These are phyloP conservation scores for Coniochaeta ligniaria DNA, from an alignment of 2,329 filamentous ascomycete genomes.

Conservation along the genomic window DNA sequence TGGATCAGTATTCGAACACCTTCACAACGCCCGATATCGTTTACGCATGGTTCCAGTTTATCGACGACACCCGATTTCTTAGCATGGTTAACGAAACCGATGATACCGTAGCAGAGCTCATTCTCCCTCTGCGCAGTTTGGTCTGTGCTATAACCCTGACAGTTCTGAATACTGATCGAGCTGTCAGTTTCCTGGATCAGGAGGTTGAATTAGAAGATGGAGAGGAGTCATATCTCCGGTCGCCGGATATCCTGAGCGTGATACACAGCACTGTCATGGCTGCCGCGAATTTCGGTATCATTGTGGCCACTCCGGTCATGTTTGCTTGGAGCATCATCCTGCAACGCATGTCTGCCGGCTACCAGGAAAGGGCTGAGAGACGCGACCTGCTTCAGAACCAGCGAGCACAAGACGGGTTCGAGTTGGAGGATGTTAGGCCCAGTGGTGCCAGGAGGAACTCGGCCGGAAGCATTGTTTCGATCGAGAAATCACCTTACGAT, in stretches of 20 bases:
- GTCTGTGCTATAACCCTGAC: slow-evolving; percentile 63
- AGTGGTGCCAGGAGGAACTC: slow-evolving; percentile 45
- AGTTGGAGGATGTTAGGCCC: slow-evolving; percentile 31
- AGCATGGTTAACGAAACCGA: slow-evolving; percentile 42
- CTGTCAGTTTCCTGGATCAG: slow-evolving; percentile 50
- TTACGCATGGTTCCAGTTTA: slow-evolving; percentile 67
- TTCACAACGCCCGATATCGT: slow-evolving; percentile 54
- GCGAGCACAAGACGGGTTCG: slow-evolving; percentile 49
- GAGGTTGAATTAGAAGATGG: slow-evolving; percentile 33
- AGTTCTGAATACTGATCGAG: slow-evolving; percentile 58
- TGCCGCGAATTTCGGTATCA: slow-evolving; percentile 47
- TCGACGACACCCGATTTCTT: slow-evolving; percentile 64
- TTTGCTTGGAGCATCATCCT: slow-evolving; percentile 79
- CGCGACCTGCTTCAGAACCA: slow-evolving; percentile 51
- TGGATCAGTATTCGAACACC: slow-evolving; percentile 48
- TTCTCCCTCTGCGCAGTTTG: slow-evolving; percentile 60
- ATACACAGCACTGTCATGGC: slow-evolving; percentile 65
- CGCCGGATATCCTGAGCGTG: slow-evolving; percentile 60
- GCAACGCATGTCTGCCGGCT: slow-evolving; percentile 59
- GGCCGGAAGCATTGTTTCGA: slow-evolving; percentile 54
- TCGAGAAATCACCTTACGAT: slow-evolving; percentile 53
- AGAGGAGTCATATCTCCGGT: slow-evolving; percentile 57
- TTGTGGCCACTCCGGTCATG: slow-evolving; percentile 63
- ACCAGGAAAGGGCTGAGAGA: slow-evolving; percentile 53
- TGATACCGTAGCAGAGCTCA: slow-evolving; percentile 39